phyloP scores from a whole-genome alignment of 306 rosid genomes.

The Alnus rubra region DNA sequence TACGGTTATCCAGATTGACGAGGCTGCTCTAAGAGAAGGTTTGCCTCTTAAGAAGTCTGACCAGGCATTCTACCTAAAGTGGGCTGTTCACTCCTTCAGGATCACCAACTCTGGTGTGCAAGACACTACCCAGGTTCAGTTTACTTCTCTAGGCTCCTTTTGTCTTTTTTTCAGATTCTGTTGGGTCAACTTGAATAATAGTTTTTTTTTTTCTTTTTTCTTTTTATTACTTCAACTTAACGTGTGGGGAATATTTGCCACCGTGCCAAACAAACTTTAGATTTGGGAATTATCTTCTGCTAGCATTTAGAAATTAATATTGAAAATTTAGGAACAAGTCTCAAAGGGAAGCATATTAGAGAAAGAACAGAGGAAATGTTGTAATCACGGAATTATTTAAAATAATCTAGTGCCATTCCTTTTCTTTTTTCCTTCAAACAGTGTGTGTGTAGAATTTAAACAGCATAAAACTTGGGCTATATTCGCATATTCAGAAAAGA shows the following conservation, averaged over 20 bases:
- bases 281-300: neutral
- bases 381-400: no score
- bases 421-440: no score
- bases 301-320: neutral
- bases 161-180: neutral
- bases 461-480: neutral
- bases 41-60: slow-evolving; percentile 77
- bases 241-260: neutral
- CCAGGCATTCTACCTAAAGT: slow-evolving; percentile 66
- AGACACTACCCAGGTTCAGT: slow-evolving; percentile 73
- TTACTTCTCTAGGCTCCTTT: slow-evolving; percentile 10
- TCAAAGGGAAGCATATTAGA: neutral
- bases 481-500: neutral
- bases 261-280: no score
- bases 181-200: neutral
- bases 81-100: slow-evolving; percentile 93
- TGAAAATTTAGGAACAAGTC: neutral
- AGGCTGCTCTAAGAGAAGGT: slow-evolving; percentile 91
- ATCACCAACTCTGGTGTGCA: slow-evolving; percentile 71
- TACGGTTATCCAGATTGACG: slow-evolving; percentile 79
- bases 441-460: neutral
- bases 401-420: neutral
- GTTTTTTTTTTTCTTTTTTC: neutral
- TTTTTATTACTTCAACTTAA: neutral
- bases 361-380: no score